These are phyloP conservation scores for Pseudocercospora fijiensis DNA, from an alignment of 2,329 filamentous ascomycete genomes.

Conservation along the genomic window DNA sequence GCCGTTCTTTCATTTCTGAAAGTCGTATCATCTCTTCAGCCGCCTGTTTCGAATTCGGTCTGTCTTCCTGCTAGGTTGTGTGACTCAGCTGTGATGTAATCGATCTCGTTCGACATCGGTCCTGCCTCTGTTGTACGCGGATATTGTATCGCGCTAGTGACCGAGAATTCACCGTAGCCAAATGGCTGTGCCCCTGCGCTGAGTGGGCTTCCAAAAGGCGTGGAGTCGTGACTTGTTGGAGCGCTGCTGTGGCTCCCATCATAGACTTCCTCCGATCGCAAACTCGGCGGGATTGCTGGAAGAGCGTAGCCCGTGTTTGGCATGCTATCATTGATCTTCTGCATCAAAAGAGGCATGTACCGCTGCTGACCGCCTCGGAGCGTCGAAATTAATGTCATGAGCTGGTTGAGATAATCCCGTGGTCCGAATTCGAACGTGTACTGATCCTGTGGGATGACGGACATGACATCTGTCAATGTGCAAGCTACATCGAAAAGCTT, in stretches of 20 bases:
- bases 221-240: slow-evolving; percentile 31
- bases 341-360: slow-evolving; percentile 73
- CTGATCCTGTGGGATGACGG: slow-evolving; percentile 57
- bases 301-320: slow-evolving; percentile 34
- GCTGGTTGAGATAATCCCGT: slow-evolving; percentile 69
- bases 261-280: slow-evolving; percentile 34
- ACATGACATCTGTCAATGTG: slow-evolving; percentile 70
- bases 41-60: background rate
- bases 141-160: slow-evolving; percentile 12
- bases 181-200: slow-evolving; percentile 21
- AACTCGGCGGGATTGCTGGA: slow-evolving; percentile 27
- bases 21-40: background rate
- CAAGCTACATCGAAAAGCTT: slow-evolving; percentile 77
- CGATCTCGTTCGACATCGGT: background rate
- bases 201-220: slow-evolving; percentile 35
- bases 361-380: slow-evolving; percentile 74
- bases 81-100: background rate
- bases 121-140: background rate
- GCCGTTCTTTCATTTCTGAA: background rate
- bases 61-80: background rate
- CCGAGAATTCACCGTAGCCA: slow-evolving; percentile 3
- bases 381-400: slow-evolving; percentile 64
- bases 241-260: slow-evolving; percentile 34
- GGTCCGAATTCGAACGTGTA: slow-evolving; percentile 64
- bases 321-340: slow-evolving; percentile 66